Conservation (phyloP, 768 basidiomycete species). For the Pleurotus cornucopiae region DNA sequence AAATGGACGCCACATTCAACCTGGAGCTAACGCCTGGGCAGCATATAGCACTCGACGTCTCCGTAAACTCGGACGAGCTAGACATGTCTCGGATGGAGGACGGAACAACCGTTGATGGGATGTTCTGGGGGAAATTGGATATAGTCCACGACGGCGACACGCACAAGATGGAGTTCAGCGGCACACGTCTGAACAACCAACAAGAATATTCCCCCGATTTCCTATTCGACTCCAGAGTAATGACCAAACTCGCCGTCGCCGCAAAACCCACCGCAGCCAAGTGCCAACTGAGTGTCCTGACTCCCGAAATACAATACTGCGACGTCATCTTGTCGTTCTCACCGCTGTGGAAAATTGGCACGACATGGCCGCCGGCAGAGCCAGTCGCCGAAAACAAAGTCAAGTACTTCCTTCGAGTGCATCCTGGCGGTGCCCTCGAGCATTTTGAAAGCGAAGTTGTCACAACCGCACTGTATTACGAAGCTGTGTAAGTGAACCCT, state of each 20-base stretch:
- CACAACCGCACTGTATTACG: slow-evolving; percentile 79
- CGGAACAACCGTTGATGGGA: slow-evolving; percentile 78
- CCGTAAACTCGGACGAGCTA: slow-evolving; percentile 73
- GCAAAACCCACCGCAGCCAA: slow-evolving; percentile 72
- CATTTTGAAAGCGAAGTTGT: slow-evolving; percentile 83
- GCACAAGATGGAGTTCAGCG: slow-evolving; percentile 80
- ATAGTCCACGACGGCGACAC: slow-evolving; percentile 76
- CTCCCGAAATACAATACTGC: slow-evolving; percentile 73
- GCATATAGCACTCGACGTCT: slow-evolving; percentile 75
- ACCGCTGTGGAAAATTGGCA: slow-evolving; percentile 67
- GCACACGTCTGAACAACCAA: slow-evolving; percentile 63
- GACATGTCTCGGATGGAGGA: slow-evolving; percentile 93
- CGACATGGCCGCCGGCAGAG: slow-evolving; percentile 80
- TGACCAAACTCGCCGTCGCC: slow-evolving; percentile 72
- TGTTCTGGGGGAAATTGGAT: slow-evolving; percentile 85
- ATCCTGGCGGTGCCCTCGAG: slow-evolving; percentile 83
- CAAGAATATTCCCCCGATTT: slow-evolving; percentile 65
- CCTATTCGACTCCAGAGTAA: slow-evolving; percentile 71
- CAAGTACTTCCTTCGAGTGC: slow-evolving; percentile 80
- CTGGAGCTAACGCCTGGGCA: slow-evolving; percentile 79
- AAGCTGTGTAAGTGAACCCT: slow-evolving; percentile 60
- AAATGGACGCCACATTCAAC: slow-evolving; percentile 85
- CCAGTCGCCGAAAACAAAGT: slow-evolving; percentile 61
- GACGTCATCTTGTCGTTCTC: slow-evolving; percentile 74
- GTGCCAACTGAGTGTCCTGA: slow-evolving; percentile 70